Evolutionary conservation across 2,329 filamentous ascomycete species (phyloP).

Genomic region (Apiospora koreana): DNA sequence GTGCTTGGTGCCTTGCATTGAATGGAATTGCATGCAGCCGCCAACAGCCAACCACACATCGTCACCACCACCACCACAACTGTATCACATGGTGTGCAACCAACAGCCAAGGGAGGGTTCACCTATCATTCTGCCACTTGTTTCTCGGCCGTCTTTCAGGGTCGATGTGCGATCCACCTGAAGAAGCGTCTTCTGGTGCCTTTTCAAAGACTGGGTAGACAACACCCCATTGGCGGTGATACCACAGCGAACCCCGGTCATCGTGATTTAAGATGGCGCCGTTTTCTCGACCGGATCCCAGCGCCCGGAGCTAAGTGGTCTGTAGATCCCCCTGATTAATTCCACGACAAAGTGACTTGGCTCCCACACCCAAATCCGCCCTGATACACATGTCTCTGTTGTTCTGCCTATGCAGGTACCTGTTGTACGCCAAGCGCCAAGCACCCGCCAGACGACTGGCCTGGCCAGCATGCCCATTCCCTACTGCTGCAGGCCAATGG

Average conservation of each 20-base stretch:
- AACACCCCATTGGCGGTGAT: not conserved
- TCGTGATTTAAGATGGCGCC: constrained; percentile 6
- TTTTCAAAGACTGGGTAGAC: not conserved
- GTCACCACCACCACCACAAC: not conserved
- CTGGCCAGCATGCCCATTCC: constrained; percentile 2
- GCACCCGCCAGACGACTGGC: not conserved
- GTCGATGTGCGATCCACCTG: not conserved
- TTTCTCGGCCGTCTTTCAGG: not conserved
- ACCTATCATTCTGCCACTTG: not conserved
- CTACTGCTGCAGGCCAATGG: not conserved
- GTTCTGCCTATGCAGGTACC: constrained; percentile 8
- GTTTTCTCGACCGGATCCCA: constrained; percentile 4
- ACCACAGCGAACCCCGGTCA: not conserved
- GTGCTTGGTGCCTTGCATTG: not conserved
- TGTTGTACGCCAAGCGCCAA: not conserved
- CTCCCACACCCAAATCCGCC: not conserved
- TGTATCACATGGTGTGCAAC: not conserved
- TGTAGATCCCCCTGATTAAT: constrained; percentile 10
- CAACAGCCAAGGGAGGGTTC: not conserved
- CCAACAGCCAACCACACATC: not conserved
- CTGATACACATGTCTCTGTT: constrained; percentile 3
- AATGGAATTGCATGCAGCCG: not conserved
- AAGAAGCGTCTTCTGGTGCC: not conserved
- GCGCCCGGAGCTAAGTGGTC: not conserved
- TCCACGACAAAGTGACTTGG: not conserved